These are phyloP conservation scores for Phytophthora constricta DNA, from an alignment of 352 stramenopile genomes.

Conservation along the genomic window DNA sequence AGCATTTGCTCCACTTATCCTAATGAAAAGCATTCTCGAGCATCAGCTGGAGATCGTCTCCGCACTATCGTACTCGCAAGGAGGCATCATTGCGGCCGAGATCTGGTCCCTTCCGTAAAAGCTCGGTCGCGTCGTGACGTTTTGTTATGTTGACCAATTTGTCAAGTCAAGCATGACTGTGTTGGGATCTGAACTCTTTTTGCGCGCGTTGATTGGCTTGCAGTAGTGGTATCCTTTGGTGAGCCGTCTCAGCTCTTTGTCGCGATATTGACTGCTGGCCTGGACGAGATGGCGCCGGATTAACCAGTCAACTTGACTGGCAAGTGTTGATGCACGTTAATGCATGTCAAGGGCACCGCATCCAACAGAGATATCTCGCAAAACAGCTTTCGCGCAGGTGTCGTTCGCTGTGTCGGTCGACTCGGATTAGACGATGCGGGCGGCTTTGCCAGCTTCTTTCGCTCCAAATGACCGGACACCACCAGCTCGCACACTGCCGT, in stretches of 20 bases:
- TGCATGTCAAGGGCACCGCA: neutral
- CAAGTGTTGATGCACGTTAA: neutral
- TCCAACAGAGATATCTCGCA: neutral
- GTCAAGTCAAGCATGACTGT: too few relatives aligned
- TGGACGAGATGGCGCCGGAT: neutral
- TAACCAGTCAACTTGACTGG: neutral
- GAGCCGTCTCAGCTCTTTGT: slow-evolving; percentile 4
- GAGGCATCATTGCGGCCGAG: neutral
- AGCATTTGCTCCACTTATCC: too few relatives aligned
- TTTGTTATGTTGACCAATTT: neutral
- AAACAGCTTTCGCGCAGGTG: neutral
- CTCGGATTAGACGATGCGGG: neutral
- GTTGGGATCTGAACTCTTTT: too few relatives aligned
- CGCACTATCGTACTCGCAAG: neutral
- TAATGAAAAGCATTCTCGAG: neutral
- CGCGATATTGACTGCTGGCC: neutral
- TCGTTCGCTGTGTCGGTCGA: too few relatives aligned
- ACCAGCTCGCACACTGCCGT: too few relatives aligned
- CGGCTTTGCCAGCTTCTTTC: neutral
- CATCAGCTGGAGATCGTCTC: slow-evolving; percentile 3
- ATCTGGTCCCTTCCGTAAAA: neutral
- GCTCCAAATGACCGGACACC: neutral
- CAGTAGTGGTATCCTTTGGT: neutral
- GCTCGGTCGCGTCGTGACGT: neutral
- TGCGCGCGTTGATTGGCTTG: too few relatives aligned